Conservation (phyloP, 352 stramenopile species). For the Globisporangium alternatum region DNA sequence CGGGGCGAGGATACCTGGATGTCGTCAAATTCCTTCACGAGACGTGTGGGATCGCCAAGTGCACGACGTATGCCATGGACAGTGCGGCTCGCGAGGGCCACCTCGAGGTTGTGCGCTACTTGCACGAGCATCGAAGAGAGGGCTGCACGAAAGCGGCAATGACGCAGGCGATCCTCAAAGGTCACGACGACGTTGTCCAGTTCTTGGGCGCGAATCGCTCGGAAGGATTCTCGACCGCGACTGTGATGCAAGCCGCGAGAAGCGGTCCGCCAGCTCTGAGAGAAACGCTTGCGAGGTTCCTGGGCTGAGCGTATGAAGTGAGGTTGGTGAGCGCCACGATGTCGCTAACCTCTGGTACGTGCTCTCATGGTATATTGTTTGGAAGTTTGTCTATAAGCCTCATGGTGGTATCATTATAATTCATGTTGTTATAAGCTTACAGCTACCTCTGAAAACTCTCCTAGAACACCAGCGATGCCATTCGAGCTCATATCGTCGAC, state of each 20-base stretch:
- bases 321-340: not conserved
- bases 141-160: conserved; percentile 15
- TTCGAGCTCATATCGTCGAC: too few species aligned
- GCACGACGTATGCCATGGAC: conserved; percentile 16
- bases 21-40: conserved; percentile 12
- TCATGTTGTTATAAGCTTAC: too few species aligned
- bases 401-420: too few species aligned
- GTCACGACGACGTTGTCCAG: conserved; percentile 8
- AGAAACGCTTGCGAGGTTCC: not conserved
- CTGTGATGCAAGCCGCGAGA: conserved; percentile 6
- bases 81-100: conserved; percentile 7
- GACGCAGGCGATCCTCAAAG: conserved; percentile 7
- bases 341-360: too few species aligned
- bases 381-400: too few species aligned
- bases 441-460: too few species aligned
- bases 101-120: conserved; percentile 13
- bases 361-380: too few species aligned
- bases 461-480: too few species aligned
- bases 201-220: conserved; percentile 10
- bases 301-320: not conserved
- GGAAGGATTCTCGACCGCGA: conserved; percentile 11
- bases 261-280: not conserved
- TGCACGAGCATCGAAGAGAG: conserved; percentile 13
- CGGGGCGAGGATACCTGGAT: conserved; percentile 2
- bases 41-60: not conserved